Conservation (phyloP, 2,329 filamentous ascomycete species). For the Albophoma yamanashiensis region DNA sequence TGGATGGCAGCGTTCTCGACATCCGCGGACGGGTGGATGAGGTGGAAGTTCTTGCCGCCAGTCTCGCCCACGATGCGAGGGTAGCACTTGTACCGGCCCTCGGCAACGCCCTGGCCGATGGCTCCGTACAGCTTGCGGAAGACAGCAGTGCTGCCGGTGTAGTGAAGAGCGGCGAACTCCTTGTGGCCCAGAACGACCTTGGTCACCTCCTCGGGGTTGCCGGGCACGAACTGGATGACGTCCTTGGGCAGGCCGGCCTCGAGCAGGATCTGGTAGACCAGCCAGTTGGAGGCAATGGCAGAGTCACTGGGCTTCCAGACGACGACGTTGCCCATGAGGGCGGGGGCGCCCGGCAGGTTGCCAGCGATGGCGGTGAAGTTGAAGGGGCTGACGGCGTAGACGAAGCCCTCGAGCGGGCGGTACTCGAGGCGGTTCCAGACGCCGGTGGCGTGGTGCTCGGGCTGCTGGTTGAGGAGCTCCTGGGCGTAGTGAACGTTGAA, state of each 20-base stretch:
- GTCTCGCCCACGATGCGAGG: constrained; percentile 86
- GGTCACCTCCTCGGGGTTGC: constrained; percentile 77
- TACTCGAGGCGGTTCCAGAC: constrained; percentile 91
- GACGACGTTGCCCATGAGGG: constrained; percentile 87
- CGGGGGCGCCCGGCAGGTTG: constrained; percentile 74
- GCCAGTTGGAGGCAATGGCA: constrained; percentile 82
- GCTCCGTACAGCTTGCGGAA: constrained; percentile 83
- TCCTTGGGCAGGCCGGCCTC: constrained; percentile 84
- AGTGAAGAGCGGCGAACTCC: constrained; percentile 85
- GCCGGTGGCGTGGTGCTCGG: constrained; percentile 68
- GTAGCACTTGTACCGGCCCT: constrained; percentile 75
- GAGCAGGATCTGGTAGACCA: constrained; percentile 80
- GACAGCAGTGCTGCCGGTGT: constrained; percentile 84
- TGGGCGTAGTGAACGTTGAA: constrained; percentile 94
- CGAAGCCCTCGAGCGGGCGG: constrained; percentile 84
- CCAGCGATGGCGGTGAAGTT: constrained; percentile 95
- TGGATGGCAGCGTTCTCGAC: constrained; percentile 69
- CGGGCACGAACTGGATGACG: constrained; percentile 90
- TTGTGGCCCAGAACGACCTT: constrained; percentile 64
- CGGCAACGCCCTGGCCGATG: constrained; percentile 71
- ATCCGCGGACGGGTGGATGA: constrained; percentile 69
- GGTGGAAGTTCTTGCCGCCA: constrained; percentile 88
- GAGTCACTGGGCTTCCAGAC: constrained; percentile 94
- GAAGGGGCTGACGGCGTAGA: constrained; percentile 90
- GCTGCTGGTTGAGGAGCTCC: constrained; percentile 82